These are phyloP conservation scores for Vigna mungo DNA, from an alignment of 306 rosid species.

Conservation along the genomic window DNA sequence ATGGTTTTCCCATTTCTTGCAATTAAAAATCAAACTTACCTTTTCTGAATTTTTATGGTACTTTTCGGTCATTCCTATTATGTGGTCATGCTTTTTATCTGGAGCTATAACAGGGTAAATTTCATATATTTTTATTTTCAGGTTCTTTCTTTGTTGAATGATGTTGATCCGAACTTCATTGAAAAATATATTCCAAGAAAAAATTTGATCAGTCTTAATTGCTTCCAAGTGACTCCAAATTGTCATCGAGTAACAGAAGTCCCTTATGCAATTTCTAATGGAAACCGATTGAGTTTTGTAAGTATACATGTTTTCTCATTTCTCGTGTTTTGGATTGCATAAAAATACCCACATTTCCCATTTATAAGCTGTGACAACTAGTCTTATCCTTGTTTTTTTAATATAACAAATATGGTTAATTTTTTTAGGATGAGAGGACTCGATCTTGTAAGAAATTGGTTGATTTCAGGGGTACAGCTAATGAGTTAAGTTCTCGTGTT, in stretches of 20 bases:
- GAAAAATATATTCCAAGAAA: slow-evolving; percentile 61
- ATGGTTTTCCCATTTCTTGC: slow-evolving; percentile 22
- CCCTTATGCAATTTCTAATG: slow-evolving; percentile 62
- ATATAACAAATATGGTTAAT: slow-evolving; percentile 37
- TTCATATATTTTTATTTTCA: slow-evolving; percentile 50
- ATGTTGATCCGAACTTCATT: slow-evolving; percentile 67
- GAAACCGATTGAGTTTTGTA: slow-evolving; percentile 73
- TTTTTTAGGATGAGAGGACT: slow-evolving; percentile 81
- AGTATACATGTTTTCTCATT: slow-evolving; percentile 45
- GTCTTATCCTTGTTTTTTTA: slow-evolving; percentile 23
- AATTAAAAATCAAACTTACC: background rate
- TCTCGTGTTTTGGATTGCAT: too few relatives aligned
- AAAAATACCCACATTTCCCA: too few relatives aligned
- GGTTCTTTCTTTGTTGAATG: slow-evolving; percentile 74
- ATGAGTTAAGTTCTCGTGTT: slow-evolving; percentile 81
- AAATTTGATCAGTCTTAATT: slow-evolving; percentile 58
- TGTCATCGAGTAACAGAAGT: slow-evolving; percentile 85
- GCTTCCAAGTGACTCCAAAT: slow-evolving; percentile 89
- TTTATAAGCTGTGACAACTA: slow-evolving; percentile 11
- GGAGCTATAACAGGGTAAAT: slow-evolving; percentile 20
- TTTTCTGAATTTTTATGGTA: slow-evolving; percentile 6
- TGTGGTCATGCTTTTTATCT: slow-evolving; percentile 24
- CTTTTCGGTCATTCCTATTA: slow-evolving; percentile 17
- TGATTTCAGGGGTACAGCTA: slow-evolving; percentile 80
- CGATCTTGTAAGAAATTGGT: slow-evolving; percentile 76